Evolutionary conservation across 805 yeast species (phyloP).

Genomic region (Brettanomyces bruxellensis): DNA sequence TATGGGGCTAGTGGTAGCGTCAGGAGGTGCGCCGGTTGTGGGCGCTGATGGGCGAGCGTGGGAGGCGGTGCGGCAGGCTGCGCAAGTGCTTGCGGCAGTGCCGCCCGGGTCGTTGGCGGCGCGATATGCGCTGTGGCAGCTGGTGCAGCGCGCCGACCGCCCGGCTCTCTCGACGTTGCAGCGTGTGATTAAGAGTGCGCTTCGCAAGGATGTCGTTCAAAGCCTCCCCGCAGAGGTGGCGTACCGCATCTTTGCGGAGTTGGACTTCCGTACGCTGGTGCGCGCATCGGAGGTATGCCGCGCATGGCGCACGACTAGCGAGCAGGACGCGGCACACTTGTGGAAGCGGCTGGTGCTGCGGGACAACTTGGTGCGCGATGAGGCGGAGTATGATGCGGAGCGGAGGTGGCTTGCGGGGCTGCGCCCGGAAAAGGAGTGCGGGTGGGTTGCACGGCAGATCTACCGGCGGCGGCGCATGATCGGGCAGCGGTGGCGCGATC

Average conservation of each 20-base stretch:
- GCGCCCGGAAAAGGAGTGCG: constrained; percentile 6
- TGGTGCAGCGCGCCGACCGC: constrained; percentile 52
- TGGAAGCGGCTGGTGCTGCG: constrained; percentile 62
- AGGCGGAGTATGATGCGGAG: constrained; percentile 32
- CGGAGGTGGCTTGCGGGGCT: constrained; percentile 3
- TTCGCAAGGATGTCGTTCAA: constrained; percentile 66
- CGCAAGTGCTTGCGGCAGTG: not conserved
- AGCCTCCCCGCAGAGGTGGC: constrained; percentile 71
- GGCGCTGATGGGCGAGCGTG: not conserved
- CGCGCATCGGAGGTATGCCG: constrained; percentile 56
- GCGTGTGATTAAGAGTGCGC: constrained; percentile 38
- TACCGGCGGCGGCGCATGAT: constrained; percentile 54
- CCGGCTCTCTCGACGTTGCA: constrained; percentile 52
- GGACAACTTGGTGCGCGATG: constrained; percentile 49
- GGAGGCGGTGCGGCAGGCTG: not conserved
- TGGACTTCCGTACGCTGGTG: constrained; percentile 57
- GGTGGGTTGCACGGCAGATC: constrained; percentile 23
- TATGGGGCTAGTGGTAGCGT: too few species aligned
- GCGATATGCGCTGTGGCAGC: constrained; percentile 38
- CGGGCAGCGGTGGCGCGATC: constrained; percentile 72
- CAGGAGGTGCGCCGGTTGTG: not conserved
- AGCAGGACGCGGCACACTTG: constrained; percentile 42
- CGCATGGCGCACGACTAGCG: constrained; percentile 61
- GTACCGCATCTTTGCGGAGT: constrained; percentile 49
- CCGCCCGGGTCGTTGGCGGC: constrained; percentile 15